A percentile compares a stretch with the other conserved stretches of the same genome.
phyloP scores from a whole-genome alignment of 805 yeast species.

The Sugiyamaella qingdaonensis region DNA sequence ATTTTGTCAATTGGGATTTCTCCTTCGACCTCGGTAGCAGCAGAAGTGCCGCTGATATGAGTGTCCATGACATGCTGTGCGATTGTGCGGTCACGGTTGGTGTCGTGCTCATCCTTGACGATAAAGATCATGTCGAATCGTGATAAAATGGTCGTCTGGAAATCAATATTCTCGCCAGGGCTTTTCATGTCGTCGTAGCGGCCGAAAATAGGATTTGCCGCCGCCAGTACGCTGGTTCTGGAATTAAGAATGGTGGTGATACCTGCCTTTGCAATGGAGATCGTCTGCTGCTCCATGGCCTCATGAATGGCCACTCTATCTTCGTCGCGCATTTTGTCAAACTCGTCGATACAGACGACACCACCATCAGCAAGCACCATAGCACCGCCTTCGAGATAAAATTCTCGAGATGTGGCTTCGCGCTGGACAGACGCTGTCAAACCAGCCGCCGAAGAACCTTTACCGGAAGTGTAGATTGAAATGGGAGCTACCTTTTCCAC shows the following conservation, averaged over 20 bases:
- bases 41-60: constrained; percentile 71
- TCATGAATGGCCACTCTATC: constrained; percentile 99
- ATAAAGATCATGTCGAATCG: constrained; percentile 98
- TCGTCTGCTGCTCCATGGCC: constrained; percentile 99
- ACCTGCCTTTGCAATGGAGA: constrained; percentile 98
- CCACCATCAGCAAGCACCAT: constrained; percentile 99
- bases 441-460: constrained; percentile 99
- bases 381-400: constrained; percentile 98
- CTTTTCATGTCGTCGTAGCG: constrained; percentile 93
- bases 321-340: constrained; percentile 98
- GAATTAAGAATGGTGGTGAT: constrained; percentile 95
- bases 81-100: constrained; percentile 75
- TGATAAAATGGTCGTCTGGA: constrained; percentile 93
- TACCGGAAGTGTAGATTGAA: constrained; percentile 95
- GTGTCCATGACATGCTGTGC: constrained; percentile 94
- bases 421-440: constrained; percentile 96
- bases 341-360: constrained; percentile 98
- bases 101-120: constrained; percentile 92
- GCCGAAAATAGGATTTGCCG: constrained; percentile 97
- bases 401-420: constrained; percentile 82
- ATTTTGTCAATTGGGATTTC: constrained; percentile 87
- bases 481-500: constrained; percentile 94
- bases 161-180: constrained; percentile 97
- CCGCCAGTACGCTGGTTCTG: constrained; percentile 93
- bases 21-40: constrained; percentile 54